phyloP scores from a whole-genome alignment of 2,329 filamentous ascomycete genomes.

The Nemania serpens region DNA sequence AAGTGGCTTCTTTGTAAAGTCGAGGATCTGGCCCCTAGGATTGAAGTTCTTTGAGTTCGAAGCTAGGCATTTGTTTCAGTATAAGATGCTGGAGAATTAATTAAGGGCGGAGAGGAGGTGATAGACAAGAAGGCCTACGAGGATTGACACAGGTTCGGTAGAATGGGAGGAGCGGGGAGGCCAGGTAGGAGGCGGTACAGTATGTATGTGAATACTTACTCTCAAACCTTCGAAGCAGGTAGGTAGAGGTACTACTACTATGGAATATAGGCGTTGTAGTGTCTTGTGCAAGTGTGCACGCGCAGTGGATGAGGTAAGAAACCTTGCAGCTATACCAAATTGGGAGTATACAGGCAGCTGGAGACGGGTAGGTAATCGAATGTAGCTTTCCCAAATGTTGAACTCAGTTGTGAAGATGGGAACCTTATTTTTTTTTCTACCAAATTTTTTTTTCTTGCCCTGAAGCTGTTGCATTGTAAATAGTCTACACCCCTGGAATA shows the following conservation, averaged over 20 bases:
- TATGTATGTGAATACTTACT: not conserved
- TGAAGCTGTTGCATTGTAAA: too few relatives aligned
- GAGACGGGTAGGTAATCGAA: slow-evolving; percentile 23
- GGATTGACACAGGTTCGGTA: not conserved
- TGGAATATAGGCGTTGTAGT: not conserved
- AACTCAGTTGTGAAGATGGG: slow-evolving; percentile 32
- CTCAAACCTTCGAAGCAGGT: not conserved
- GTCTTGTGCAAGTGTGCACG: not conserved
- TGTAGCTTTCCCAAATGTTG: slow-evolving; percentile 43
- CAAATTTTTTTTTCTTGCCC: not conserved
- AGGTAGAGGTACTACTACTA: not conserved
- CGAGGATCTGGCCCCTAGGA: not conserved
- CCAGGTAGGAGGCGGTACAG: not conserved
- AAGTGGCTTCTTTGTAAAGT: not conserved
- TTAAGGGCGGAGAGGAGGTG: not conserved
- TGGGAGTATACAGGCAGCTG: slow-evolving; percentile 3
- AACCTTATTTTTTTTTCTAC: slow-evolving; percentile 19
- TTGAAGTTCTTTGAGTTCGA: not conserved
- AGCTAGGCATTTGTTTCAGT: slow-evolving; percentile 1
- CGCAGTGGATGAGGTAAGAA: slow-evolving; percentile 1
- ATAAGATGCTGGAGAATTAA: not conserved
- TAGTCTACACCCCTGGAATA: not conserved
- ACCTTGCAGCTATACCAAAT: not conserved
- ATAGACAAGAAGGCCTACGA: not conserved
- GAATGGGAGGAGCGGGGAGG: not conserved